Evolutionary conservation across 108 stramenopile genomes (phyloP), one percentile per base, ranked within the genome.

Genomic region (Ochromonas danica): DNA sequence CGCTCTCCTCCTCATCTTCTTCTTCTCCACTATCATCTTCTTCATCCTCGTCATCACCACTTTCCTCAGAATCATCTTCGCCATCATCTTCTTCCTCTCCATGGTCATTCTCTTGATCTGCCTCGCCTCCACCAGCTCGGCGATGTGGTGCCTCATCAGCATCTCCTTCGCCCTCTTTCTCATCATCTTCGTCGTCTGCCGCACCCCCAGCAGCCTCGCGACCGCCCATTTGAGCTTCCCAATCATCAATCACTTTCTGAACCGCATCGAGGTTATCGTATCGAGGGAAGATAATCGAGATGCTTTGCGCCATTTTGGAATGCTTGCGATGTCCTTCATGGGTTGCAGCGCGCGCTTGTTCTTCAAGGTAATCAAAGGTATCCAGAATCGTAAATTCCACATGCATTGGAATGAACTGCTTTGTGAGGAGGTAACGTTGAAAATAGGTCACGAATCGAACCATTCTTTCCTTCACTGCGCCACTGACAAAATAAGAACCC

Each of bases 381-480:
- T 97, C 96, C 57, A 97, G 85, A 43, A 96, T 80, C 38, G 91
- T 85, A 80, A 96, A 96, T 71, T 96, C 94, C 2, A 95, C 90
- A 39, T 96, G 93, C 22, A 91, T 88, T 22, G 95, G 95, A 28
- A 97, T 88, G 41, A 85, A 81, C 27, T 86, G 81, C 82, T 97
- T 97, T 40, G 92, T 93, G 78, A 97, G 94, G 61, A 97, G 90
- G 80, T 97, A 97, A 28, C 95, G 81, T 77, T 96, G 95, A 51
- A 96, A 93, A 41, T 92, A 85, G 0, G 92, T 79, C 40, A 96
- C 87, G 57, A 90, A 91, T 10, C 74, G 85, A 39, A 88, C 86
- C 39, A 94, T 61, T 51, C 88, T 91, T 51, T 28, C 39, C 1
- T 83, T 36, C 25, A 40, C 74, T 41, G 42, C 35, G 27, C 74